Percentiles rank a stretch among this genome's conserved stretches.
phyloP scores from a whole-genome alignment of 1,284 basidiomycete genomes.

The Abortiporus biennis region DNA sequence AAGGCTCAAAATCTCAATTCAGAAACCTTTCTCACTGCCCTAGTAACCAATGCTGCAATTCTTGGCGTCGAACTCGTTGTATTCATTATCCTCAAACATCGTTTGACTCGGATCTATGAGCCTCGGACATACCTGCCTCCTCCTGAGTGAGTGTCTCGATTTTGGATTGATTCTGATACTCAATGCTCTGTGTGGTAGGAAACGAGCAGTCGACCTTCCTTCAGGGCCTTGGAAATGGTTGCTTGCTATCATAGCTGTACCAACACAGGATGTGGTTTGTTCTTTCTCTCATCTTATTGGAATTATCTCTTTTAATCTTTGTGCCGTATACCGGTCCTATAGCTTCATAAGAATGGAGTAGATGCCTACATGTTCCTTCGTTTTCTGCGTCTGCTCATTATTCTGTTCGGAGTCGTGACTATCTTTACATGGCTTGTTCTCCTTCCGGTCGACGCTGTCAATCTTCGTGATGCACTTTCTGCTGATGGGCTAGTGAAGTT shows the following conservation, averaged over 20 bases:
- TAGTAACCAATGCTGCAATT: constrained; percentile 44
- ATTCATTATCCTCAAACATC: constrained; percentile 46
- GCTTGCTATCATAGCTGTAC: constrained; percentile 32
- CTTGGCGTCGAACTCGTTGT: constrained; percentile 47
- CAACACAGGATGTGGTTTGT: constrained; percentile 37
- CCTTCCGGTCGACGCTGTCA: constrained; percentile 53
- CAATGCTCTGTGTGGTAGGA: constrained; percentile 24
- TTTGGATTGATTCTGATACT: neutral
- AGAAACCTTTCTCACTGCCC: constrained; percentile 51
- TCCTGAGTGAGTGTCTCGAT: constrained; percentile 31
- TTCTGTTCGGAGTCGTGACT: constrained; percentile 64
- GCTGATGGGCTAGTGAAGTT: constrained; percentile 32
- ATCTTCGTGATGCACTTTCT: constrained; percentile 27
- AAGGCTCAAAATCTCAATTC: constrained; percentile 10
- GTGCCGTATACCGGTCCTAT: constrained; percentile 6
- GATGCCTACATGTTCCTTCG: constrained; percentile 73
- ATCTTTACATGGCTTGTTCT: constrained; percentile 52
- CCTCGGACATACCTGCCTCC: constrained; percentile 52
- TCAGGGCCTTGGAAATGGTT: constrained; percentile 41
- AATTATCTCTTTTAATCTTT: constrained; percentile 4
- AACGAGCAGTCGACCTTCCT: constrained; percentile 38
- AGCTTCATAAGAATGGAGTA: constrained; percentile 56
- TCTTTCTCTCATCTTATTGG: too few species aligned
- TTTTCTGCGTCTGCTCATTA: constrained; percentile 60
- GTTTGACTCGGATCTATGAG: constrained; percentile 44